Percentiles rank a stretch among this genome's conserved stretches.
phyloP scores from a whole-genome alignment of 179 eudicot genomes.

The Silene coronaria region DNA sequence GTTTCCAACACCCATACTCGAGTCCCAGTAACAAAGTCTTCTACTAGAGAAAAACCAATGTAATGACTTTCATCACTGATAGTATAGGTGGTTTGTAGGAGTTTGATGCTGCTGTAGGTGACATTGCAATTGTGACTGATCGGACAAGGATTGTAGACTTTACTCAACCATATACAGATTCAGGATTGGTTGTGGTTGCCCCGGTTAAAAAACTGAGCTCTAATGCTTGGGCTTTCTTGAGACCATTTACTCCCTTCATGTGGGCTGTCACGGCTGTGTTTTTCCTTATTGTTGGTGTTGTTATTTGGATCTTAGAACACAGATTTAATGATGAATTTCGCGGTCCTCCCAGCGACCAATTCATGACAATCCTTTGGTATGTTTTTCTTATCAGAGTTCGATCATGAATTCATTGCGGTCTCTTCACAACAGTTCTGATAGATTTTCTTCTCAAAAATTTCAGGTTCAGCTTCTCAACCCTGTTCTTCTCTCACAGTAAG shows the following conservation, averaged over 20 bases:
- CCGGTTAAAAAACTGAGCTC: slow-evolving; percentile 44
- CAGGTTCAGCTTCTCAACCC: slow-evolving; percentile 85
- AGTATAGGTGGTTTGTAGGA: slow-evolving; percentile 32
- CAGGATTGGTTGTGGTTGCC: slow-evolving; percentile 70
- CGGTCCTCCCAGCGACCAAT: slow-evolving; percentile 61
- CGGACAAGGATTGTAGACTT: slow-evolving; percentile 66
- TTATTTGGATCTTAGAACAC: slow-evolving; percentile 76
- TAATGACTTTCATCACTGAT: slow-evolving; percentile 16
- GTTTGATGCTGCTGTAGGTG: slow-evolving; percentile 84
- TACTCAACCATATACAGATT: slow-evolving; percentile 69
- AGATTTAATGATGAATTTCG: slow-evolving; percentile 68
- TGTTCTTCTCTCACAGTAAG: slow-evolving; percentile 80
- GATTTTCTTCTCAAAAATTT: slow-evolving; percentile 20
- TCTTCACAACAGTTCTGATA: slow-evolving; percentile 2
- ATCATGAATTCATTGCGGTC: neutral
- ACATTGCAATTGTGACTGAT: slow-evolving; percentile 60
- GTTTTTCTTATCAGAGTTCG: slow-evolving; percentile 6
- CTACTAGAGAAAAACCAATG: neutral
- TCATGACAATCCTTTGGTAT: slow-evolving; percentile 61
- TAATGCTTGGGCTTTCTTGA: slow-evolving; percentile 60
- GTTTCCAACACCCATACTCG: neutral
- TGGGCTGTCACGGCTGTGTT: slow-evolving; percentile 62
- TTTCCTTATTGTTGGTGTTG: slow-evolving; percentile 56
- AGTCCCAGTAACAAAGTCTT: neutral
- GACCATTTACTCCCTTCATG: slow-evolving; percentile 65